Base-by-base conservation (phyloP, 192 early-diverging fungal species). In the Glomus cerebriforme region DNA sequence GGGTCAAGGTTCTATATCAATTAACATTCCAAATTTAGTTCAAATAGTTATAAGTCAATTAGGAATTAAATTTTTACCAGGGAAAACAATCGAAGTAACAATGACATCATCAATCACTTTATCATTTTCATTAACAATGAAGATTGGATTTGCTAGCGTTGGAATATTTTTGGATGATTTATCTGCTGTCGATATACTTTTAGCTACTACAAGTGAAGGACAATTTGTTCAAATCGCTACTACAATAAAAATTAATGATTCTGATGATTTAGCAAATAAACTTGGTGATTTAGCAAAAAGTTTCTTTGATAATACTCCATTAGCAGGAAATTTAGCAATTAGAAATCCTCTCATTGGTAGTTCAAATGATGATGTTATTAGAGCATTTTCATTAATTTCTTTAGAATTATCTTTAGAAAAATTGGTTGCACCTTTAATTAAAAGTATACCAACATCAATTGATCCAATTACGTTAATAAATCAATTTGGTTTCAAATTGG, bases 41-140 rank as follows among this genome's bases (percentile, higher is more conserved):
- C 62, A 63, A 63, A 63, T 63, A 15, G 62, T 27, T 27, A 29
- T 63, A 63, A 26, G 62, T 13, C n/a, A 63, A 27, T 27, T 63
- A 19, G 62, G 10, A 29, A 63, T 63, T 27, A 63, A 63, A 9
- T 24, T 63, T 29, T 63, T 63, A 63, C 62, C 62, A 63, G 62
- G 27, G 0, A 9, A 63, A 63, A 63, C 27, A 26, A 63, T 63
- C 10, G 27, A 63, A 24, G 9, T 29, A 2, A 29, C 7, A 24
- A 29, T 63, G 7, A 26, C 24, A 27, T 22, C 62, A 22, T 27
- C 62, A 27, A 63, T 63, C 12, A 63, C 8, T 24, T 15, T 63
- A 29, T 19, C 62, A 29, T 63, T 63, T 26, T 27, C 62, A 29
- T 63, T 63, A 63, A 63, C 62, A 26, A 63, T 63, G 62, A 63